A percentile compares a stretch with the other conserved stretches of the same genome.
phyloP scores from a whole-genome alignment of 2,329 filamentous ascomycete genomes.

The Pestalotiopsis sp. region DNA sequence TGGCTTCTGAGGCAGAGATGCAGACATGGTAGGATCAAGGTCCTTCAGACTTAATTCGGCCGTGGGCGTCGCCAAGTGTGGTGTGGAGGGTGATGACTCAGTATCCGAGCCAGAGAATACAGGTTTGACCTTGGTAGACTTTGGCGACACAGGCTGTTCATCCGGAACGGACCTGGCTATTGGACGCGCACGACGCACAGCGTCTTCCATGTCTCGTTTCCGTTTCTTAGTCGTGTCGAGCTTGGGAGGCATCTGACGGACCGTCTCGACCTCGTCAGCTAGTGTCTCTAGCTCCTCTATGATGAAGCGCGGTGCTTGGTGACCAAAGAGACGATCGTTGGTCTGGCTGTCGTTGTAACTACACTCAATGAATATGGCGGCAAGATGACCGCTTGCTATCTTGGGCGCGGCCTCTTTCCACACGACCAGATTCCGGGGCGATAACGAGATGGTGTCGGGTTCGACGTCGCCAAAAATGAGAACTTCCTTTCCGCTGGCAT shows the following conservation, averaged over 20 bases:
- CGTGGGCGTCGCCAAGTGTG: conserved; percentile 48
- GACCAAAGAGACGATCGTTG: conserved; percentile 80
- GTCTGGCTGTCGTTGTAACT: conserved; percentile 82
- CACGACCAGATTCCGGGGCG: conserved; percentile 76
- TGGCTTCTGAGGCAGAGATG: conserved; percentile 16
- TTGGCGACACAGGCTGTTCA: conserved; percentile 54
- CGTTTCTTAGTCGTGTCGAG: conserved; percentile 59
- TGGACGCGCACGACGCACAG: conserved; percentile 15
- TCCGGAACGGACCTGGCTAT: conserved; percentile 20
- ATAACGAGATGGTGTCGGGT: conserved; percentile 80
- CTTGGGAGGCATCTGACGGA: conserved; percentile 41
- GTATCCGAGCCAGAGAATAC: conserved; percentile 17
- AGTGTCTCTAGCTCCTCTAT: conserved; percentile 75
- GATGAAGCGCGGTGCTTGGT: conserved; percentile 81
- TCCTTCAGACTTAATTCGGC: conserved; percentile 45
- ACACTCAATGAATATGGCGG: conserved; percentile 92
- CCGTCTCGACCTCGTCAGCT: conserved; percentile 67
- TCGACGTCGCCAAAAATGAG: conserved; percentile 96
- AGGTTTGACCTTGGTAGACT: conserved; percentile 36
- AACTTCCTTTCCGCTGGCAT: conserved; percentile 70
- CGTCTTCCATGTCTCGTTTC: conserved; percentile 54
- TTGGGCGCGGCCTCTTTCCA: conserved; percentile 91
- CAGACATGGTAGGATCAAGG: conserved; percentile 23
- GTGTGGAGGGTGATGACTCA: conserved; percentile 38
- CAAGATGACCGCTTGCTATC: conserved; percentile 69